These are phyloP conservation scores for Myriosclerotinia curreyana DNA, from an alignment of 2,329 filamentous ascomycete genomes.

Conservation along the genomic window DNA sequence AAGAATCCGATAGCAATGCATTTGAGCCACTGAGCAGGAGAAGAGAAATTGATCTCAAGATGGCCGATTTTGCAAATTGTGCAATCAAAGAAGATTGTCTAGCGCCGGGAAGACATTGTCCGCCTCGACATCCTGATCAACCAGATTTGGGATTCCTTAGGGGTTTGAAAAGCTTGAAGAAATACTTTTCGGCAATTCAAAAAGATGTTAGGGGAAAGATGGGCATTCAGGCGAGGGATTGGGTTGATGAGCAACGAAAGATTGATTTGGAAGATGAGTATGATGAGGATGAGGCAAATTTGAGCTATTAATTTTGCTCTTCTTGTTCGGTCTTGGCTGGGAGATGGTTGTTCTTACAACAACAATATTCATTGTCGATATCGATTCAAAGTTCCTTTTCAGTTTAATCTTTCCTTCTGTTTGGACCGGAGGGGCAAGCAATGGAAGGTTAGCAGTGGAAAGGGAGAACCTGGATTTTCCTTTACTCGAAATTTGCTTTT, in stretches of 20 bases:
- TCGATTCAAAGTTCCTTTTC: background rate
- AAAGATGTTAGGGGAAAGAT: conserved; percentile 58
- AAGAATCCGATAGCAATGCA: conserved; percentile 45
- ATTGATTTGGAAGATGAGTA: conserved; percentile 12
- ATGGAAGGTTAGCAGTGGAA: background rate
- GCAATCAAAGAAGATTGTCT: conserved; percentile 79
- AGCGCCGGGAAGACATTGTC: conserved; percentile 61
- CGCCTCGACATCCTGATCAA: conserved; percentile 74
- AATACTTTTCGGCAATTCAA: conserved; percentile 86
- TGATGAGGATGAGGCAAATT: conserved; percentile 18
- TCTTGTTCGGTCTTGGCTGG: background rate
- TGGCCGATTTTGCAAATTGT: conserved; percentile 98
- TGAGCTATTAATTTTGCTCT: conserved; percentile 17
- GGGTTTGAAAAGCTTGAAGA: conserved; percentile 71
- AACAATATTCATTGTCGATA: conserved; percentile 2
- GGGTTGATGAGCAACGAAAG: conserved; percentile 12
- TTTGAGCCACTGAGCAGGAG: conserved; percentile 40
- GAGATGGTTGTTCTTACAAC: background rate
- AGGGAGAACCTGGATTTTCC: background rate
- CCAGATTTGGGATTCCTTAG: conserved; percentile 88
- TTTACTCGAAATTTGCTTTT: conserved; percentile 5
- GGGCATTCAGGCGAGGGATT: conserved; percentile 22
- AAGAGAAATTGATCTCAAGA: conserved; percentile 82
- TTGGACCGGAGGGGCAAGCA: background rate
- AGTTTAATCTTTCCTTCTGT: background rate